Percentiles rank a stretch among this genome's conserved stretches.
Evolutionary conservation across 495 filamentous ascomycete genomes (phyloP).

Genomic region (Penicillium pancosmium): DNA sequence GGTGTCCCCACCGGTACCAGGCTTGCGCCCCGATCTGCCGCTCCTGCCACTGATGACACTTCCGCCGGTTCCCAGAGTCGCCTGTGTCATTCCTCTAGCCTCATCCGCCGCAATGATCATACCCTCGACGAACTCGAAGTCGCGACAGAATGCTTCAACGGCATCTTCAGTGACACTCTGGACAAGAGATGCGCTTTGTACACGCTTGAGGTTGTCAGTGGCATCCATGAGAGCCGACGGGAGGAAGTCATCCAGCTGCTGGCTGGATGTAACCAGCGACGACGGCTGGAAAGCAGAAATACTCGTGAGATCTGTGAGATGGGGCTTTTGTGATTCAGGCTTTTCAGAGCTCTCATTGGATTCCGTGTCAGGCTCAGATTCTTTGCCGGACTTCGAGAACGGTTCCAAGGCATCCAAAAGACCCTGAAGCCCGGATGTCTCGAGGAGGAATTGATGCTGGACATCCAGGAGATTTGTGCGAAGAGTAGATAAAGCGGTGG

Average conservation of each 20-base stretch:
- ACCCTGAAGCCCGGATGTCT: conserved; percentile 69
- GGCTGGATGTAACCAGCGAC: conserved; percentile 64
- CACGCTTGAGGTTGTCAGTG: conserved; percentile 70
- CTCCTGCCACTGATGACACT: conserved; percentile 32
- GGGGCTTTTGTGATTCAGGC: conserved; percentile 40
- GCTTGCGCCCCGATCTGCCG: conserved; percentile 26
- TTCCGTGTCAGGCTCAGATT: conserved; percentile 13
- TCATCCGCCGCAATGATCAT: conserved; percentile 63
- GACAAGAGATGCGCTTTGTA: conserved; percentile 69
- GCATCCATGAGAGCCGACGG: conserved; percentile 93
- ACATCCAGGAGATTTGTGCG: conserved; percentile 45
- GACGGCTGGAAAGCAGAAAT: conserved; percentile 65
- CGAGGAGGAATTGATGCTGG: conserved; percentile 66
- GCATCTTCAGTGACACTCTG: conserved; percentile 80
- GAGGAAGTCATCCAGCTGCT: conserved; percentile 86
- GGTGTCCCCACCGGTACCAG: conserved; percentile 22
- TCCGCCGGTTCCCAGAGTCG: conserved; percentile 30
- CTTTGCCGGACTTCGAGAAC: conserved; percentile 34
- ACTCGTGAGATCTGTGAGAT: conserved; percentile 53
- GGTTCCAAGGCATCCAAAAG: conserved; percentile 67
- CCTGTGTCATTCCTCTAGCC: conserved; percentile 39
- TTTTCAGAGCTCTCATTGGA: conserved; percentile 18
- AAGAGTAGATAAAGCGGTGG: conserved; percentile 41
- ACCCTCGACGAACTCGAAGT: conserved; percentile 88
- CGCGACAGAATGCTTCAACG: conserved; percentile 81